These are phyloP conservation scores for Chytriomyces sp. DNA, from an alignment of 192 early-diverging fungal species.

Conservation along the genomic window DNA sequence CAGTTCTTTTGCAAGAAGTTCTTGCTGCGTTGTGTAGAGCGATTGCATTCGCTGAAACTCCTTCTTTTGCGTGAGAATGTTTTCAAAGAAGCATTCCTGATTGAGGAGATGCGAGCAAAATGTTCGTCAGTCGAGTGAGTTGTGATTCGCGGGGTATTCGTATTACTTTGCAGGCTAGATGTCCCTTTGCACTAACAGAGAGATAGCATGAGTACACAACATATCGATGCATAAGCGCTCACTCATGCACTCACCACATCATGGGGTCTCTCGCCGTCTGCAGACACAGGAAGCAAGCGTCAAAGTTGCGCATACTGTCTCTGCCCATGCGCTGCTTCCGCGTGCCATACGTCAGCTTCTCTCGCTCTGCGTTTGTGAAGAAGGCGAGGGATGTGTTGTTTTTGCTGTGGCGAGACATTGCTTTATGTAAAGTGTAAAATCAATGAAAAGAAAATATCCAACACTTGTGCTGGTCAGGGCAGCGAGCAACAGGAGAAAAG, in stretches of 20 bases:
- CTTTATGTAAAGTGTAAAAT: neutral
- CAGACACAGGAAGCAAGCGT: conserved; percentile 89
- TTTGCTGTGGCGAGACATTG: conserved; percentile 78
- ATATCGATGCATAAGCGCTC: no score
- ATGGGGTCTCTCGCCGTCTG: conserved; percentile 75
- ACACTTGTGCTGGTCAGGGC: neutral
- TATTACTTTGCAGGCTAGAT: conserved; percentile 77
- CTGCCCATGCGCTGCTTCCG: conserved; percentile 69
- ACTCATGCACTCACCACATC: conserved; percentile 64
- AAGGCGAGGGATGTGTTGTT: conserved; percentile 90
- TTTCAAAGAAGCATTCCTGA: conserved; percentile 83
- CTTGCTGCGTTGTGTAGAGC: conserved; percentile 50
- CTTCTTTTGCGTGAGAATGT: conserved; percentile 83
- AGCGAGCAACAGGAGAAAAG: no score
- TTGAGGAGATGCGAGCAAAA: neutral
- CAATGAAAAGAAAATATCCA: neutral
- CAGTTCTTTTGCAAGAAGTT: conserved; percentile 52
- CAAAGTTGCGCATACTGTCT: conserved; percentile 81
- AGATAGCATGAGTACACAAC: no score
- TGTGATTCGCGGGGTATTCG: neutral
- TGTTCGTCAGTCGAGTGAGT: neutral
- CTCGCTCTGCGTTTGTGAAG: conserved; percentile 89
- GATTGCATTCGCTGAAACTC: conserved; percentile 67
- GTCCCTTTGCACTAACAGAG: no score
- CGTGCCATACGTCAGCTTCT: conserved; percentile 88